A percentile compares a stretch with the other conserved stretches of the same genome.
These are phyloP conservation scores for Tylopilus vinaceipallidus DNA, from an alignment of 768 basidiomycete species.

Conservation along the genomic window DNA sequence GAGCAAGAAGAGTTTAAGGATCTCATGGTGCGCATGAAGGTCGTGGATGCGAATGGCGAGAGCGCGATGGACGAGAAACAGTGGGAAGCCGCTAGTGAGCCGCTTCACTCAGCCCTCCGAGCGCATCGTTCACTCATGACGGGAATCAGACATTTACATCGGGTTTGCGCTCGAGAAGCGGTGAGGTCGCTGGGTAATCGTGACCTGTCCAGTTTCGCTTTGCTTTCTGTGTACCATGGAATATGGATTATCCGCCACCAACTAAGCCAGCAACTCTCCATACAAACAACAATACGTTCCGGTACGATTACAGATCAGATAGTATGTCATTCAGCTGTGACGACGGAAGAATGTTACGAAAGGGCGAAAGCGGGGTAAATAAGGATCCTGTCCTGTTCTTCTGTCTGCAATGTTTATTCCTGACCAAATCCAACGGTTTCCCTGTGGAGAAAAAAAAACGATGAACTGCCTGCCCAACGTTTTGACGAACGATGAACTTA, in stretches of 20 bases:
- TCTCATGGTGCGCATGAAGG: constrained; percentile 89
- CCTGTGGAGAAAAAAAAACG: constrained; percentile 39
- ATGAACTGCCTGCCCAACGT: constrained; percentile 16
- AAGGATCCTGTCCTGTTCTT: constrained; percentile 1
- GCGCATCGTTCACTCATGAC: constrained; percentile 5
- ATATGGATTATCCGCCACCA: too few species aligned
- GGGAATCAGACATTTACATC: constrained; percentile 77
- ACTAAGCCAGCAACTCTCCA: background rate
- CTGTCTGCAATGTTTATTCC: constrained; percentile 50
- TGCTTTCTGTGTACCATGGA: too few species aligned
- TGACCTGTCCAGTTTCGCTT: too few species aligned
- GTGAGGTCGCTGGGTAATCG: constrained; percentile 16
- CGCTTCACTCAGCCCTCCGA: background rate
- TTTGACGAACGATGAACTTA: constrained; percentile 42
- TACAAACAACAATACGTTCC: constrained; percentile 17
- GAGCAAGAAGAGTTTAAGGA: constrained; percentile 77
- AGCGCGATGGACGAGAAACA: constrained; percentile 93
- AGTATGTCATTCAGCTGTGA: constrained; percentile 18
- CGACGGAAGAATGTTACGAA: constrained; percentile 1
- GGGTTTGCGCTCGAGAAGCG: constrained; percentile 88
- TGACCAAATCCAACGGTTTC: constrained; percentile 95
- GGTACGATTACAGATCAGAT: constrained; percentile 33
- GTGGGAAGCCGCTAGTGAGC: constrained; percentile 98
- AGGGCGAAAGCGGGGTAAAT: constrained; percentile 11
- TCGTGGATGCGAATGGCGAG: constrained; percentile 81